phyloP scores from a whole-genome alignment of 192 early-diverging fungal species.

The Linderina pennispora region DNA sequence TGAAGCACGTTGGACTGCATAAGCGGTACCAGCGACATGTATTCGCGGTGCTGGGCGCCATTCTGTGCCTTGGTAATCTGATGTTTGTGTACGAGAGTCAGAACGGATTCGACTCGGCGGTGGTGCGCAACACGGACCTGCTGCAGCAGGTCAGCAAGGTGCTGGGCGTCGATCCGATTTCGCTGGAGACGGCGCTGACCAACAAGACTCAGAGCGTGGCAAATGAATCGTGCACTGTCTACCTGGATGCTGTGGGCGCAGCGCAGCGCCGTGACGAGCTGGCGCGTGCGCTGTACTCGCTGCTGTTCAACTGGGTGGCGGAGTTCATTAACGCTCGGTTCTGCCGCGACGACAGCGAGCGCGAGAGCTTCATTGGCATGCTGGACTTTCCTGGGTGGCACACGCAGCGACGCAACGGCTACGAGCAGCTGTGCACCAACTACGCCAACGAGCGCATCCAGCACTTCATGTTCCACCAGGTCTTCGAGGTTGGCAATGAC shows the following conservation, averaged over 20 bases:
- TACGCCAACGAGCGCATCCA: slow-evolving; percentile 70
- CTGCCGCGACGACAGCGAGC: slow-evolving; percentile 60
- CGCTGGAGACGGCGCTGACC: slow-evolving; percentile 72
- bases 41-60: slow-evolving; percentile 78
- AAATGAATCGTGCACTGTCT: slow-evolving; percentile 81
- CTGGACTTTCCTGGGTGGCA: slow-evolving; percentile 74
- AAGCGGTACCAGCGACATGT: slow-evolving; percentile 71
- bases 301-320: slow-evolving; percentile 86
- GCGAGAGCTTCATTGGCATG: slow-evolving; percentile 57
- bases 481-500: slow-evolving; percentile 55
- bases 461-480: slow-evolving; percentile 41
- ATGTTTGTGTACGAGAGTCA: slow-evolving; percentile 65
- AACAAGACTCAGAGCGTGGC: slow-evolving; percentile 80
- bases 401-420: slow-evolving; percentile 66
- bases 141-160: slow-evolving; percentile 75
- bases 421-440: slow-evolving; percentile 68
- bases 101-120: slow-evolving; percentile 69
- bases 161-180: slow-evolving; percentile 75
- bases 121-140: slow-evolving; percentile 73
- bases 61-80: slow-evolving; percentile 86
- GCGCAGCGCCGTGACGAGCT: slow-evolving; percentile 74
- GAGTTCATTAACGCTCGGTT: slow-evolving; percentile 89
- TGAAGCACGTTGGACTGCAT: slow-evolving; percentile 62
- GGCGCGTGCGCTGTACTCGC: slow-evolving; percentile 77
- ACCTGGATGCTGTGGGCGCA: slow-evolving; percentile 74